Conservation (phyloP, 495 filamentous ascomycete genomes). For the Melanomma pulvis-pyrius region DNA sequence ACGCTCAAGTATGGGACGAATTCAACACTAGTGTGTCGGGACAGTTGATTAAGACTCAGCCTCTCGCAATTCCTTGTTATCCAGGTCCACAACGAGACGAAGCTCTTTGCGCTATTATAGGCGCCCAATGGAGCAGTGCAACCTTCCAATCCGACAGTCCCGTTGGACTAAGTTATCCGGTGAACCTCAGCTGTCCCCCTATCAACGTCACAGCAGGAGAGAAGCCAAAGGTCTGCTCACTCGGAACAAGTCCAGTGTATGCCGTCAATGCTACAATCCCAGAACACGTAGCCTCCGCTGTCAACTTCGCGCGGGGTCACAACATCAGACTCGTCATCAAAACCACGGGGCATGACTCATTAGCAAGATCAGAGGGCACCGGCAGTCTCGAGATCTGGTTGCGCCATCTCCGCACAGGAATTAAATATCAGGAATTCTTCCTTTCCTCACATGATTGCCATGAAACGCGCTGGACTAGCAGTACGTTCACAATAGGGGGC, state of each 20-base stretch:
- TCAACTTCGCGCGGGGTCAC: conserved; percentile 64
- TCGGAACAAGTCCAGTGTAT: conserved; percentile 55
- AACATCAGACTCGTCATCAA: conserved; percentile 64
- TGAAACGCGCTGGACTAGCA: conserved; percentile 17
- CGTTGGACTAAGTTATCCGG: too few relatives aligned
- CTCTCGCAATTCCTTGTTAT: too few relatives aligned
- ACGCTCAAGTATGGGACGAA: too few relatives aligned
- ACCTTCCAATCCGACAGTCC: too few relatives aligned
- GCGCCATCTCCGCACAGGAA: conserved; percentile 17
- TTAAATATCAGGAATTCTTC: conserved; percentile 7
- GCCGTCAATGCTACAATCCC: conserved; percentile 60
- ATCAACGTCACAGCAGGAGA: too few relatives aligned
- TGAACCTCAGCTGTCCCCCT: too few relatives aligned
- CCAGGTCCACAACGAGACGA: too few relatives aligned
- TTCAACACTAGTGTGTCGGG: too few relatives aligned
- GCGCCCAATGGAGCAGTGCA: too few relatives aligned
- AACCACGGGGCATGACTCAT: conserved; percentile 64
- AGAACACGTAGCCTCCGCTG: conserved; percentile 58
- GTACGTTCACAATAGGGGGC: conserved; percentile 12
- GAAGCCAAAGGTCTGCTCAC: too few relatives aligned
- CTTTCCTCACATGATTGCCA: background rate
- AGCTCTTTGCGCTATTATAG: too few relatives aligned
- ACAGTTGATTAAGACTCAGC: too few relatives aligned
- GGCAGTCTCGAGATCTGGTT: conserved; percentile 28
- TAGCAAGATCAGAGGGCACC: background rate